phyloP scores from a whole-genome alignment of 306 rosid genomes.

The Morella rubra region DNA sequence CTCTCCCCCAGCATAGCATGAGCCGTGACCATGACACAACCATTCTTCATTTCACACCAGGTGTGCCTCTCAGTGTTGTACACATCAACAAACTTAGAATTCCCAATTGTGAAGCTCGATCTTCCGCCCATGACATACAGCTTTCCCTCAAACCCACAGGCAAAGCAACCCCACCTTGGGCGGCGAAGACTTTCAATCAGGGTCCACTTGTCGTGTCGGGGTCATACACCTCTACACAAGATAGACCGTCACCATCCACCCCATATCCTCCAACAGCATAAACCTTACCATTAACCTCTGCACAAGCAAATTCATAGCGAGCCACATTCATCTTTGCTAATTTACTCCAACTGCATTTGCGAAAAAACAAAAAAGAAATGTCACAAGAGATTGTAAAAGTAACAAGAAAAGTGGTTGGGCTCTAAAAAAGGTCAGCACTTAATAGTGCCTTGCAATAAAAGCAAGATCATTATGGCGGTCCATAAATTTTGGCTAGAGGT shows the following conservation, averaged over 20 bases:
- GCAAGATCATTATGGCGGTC: not conserved
- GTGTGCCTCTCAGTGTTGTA: constrained; percentile 60
- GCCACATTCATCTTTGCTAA: constrained; percentile 63
- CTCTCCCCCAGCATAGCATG: constrained; percentile 76
- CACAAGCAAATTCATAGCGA: constrained; percentile 85
- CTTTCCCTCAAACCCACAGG: constrained; percentile 86
- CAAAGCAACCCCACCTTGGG: constrained; percentile 93
- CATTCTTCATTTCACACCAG: constrained; percentile 94
- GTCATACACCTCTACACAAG: constrained; percentile 79
- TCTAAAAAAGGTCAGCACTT: not conserved
- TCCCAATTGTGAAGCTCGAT: constrained; percentile 89
- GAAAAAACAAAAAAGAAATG: not conserved
- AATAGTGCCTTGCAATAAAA: not conserved
- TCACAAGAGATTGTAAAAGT: not conserved
- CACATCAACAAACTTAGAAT: constrained; percentile 83
- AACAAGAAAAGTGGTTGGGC: not conserved
- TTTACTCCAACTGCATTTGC: constrained; percentile 75
- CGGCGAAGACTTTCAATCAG: constrained; percentile 83
- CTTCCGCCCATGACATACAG: constrained; percentile 98
- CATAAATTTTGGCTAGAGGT: not conserved
- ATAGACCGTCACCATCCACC: constrained; percentile 57
- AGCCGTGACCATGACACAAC: constrained; percentile 97
- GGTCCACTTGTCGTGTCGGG: constrained; percentile 72
- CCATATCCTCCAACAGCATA: constrained; percentile 92
- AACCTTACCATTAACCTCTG: constrained; percentile 74